These are phyloP conservation scores for Sphagnum magellanicum DNA, from an alignment of 228 moss, liverwort and hornwort genomes.

Conservation along the genomic window DNA sequence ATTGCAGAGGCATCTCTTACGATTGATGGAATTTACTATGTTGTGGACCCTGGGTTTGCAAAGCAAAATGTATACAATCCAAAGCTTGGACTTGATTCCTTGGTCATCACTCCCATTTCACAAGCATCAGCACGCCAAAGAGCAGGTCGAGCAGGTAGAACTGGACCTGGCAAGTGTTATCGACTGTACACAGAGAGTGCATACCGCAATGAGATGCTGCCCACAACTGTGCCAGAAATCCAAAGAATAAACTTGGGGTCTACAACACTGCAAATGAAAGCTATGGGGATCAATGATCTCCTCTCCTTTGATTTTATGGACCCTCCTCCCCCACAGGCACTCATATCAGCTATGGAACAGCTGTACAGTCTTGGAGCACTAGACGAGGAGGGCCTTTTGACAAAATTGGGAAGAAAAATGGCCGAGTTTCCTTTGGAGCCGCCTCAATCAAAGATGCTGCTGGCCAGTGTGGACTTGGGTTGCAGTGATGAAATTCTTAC, in stretches of 20 bases:
- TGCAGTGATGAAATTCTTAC: slow-evolving; percentile 94
- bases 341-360: slow-evolving; percentile 96
- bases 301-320: slow-evolving; percentile 99
- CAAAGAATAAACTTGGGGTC: slow-evolving; percentile 80
- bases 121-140: slow-evolving; percentile 97
- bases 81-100: slow-evolving; percentile 87
- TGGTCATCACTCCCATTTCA: slow-evolving; percentile 95
- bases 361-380: slow-evolving; percentile 95
- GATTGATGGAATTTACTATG: slow-evolving; percentile 93
- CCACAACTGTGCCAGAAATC: slow-evolving; percentile 95
- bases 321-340: slow-evolving; percentile 93
- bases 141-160: slow-evolving; percentile 92
- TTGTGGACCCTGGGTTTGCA: slow-evolving; percentile 95
- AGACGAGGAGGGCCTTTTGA: slow-evolving; percentile 91
- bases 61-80: slow-evolving; percentile 98
- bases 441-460: slow-evolving; percentile 84
- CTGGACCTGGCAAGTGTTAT: slow-evolving; percentile 96
- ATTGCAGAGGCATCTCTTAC: slow-evolving; percentile 98
- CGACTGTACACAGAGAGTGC: slow-evolving; percentile 95
- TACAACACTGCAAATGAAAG: slow-evolving; percentile 94
- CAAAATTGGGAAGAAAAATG: slow-evolving; percentile 96
- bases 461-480: slow-evolving; percentile 88
- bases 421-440: slow-evolving; percentile 94
- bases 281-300: slow-evolving; percentile 98
- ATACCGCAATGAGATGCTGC: slow-evolving; percentile 95